Evolutionary conservation across 2,329 filamentous ascomycete species (phyloP).

Genomic region (Macrophomina tecta): DNA sequence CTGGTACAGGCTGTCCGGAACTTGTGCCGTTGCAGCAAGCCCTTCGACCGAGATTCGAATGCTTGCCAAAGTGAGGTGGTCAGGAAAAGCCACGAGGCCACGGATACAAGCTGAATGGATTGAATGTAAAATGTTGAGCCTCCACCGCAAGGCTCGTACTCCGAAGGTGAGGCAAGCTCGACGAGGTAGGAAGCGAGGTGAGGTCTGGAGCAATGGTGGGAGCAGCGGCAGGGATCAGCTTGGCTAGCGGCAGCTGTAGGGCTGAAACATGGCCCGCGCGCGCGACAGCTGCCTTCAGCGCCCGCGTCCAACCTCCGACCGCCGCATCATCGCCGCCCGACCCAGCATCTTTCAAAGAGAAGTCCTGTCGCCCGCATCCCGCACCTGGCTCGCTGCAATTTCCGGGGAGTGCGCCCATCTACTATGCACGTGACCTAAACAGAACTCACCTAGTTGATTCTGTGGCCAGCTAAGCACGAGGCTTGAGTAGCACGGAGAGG

Average conservation of each 20-base stretch:
- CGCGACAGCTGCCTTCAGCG: constrained; percentile 13
- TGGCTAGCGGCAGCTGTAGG: neutral
- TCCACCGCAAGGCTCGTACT: neutral
- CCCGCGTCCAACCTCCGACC: constrained; percentile 5
- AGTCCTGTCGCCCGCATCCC: neutral
- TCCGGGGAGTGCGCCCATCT: neutral
- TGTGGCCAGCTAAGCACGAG: neutral
- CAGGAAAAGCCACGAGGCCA: too few species aligned
- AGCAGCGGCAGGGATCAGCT: neutral
- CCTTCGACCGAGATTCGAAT: too few species aligned
- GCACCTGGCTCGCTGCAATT: neutral
- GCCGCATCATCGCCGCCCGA: constrained; percentile 22
- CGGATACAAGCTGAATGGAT: too few species aligned
- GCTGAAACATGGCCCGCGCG: constrained; percentile 22
- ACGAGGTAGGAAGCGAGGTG: neutral
- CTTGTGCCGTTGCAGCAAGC: too few species aligned
- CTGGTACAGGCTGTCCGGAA: too few species aligned
- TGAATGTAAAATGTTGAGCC: neutral
- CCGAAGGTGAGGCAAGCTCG: neutral
- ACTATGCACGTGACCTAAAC: constrained; percentile 8
- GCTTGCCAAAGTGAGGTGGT: too few species aligned
- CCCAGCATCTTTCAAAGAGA: constrained; percentile 6
- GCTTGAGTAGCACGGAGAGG: neutral
- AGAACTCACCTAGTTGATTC: neutral
- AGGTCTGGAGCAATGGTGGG: neutral